Evolutionary conservation across 169 alveolate genomes (phyloP).

Genomic region (Theileria equi): DNA sequence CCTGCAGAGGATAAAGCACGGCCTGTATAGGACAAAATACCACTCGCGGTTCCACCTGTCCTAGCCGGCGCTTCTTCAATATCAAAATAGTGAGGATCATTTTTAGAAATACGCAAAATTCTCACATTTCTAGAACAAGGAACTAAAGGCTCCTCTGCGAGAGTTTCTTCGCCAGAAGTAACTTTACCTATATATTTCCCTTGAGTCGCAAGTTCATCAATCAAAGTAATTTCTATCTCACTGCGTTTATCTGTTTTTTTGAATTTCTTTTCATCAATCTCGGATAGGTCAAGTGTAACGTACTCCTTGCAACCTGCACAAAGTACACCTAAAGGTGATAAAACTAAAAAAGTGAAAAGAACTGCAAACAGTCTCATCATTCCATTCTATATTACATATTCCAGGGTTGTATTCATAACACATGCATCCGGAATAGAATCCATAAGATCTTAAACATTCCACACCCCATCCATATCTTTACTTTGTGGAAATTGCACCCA

Average conservation of each 20-base stretch:
- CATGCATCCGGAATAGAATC: too few relatives aligned
- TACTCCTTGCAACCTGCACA: not conserved
- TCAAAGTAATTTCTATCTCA: not conserved
- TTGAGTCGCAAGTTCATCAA: not conserved
- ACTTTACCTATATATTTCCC: constrained; percentile 14
- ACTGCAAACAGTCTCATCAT: not conserved
- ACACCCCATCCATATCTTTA: constrained; percentile 6
- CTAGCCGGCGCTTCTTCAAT: not conserved
- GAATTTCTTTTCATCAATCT: not conserved
- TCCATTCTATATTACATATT: too few relatives aligned
- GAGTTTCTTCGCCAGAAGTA: not conserved
- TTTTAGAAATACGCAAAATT: not conserved
- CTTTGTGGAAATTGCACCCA: not conserved
- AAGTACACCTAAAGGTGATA: not conserved
- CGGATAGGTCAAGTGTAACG: not conserved
- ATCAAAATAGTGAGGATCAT: not conserved
- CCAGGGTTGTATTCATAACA: too few relatives aligned
- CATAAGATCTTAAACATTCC: too few relatives aligned
- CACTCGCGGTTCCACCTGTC: too few relatives aligned
- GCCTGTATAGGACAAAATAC: too few relatives aligned
- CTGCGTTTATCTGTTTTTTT: not conserved
- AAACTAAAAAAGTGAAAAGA: not conserved
- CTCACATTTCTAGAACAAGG: not conserved
- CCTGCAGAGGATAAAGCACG: too few relatives aligned
- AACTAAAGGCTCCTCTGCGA: constrained; percentile 4